Conservation (phyloP, 2,329 filamentous ascomycete species). For the Orbilia blumenaviensis region DNA sequence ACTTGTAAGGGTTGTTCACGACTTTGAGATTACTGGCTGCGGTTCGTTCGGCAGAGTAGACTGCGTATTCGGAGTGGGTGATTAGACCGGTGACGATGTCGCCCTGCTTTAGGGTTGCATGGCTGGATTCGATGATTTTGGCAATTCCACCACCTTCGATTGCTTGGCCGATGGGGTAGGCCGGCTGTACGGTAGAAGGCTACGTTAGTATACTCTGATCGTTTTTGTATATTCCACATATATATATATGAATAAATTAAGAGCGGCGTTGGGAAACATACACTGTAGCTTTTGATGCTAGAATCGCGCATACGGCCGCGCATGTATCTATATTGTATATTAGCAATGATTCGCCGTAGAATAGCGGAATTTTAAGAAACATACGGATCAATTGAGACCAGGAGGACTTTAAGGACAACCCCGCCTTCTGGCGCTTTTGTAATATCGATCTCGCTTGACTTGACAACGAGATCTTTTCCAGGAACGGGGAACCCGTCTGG, state of each 20-base stretch:
- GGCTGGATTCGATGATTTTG: conserved; percentile 76
- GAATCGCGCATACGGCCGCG: conserved; percentile 78
- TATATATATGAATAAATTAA: no score
- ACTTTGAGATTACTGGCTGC: conserved; percentile 63
- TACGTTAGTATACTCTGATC: not conserved
- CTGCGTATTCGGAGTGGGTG: conserved; percentile 75
- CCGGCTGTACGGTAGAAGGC: conserved; percentile 58
- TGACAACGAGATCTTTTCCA: conserved; percentile 75
- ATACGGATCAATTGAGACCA: conserved; percentile 77
- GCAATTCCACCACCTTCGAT: conserved; percentile 72
- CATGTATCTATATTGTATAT: conserved; percentile 67
- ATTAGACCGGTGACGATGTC: conserved; percentile 69
- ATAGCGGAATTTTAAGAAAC: not conserved
- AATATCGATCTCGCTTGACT: conserved; percentile 74
- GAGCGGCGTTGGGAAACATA: not conserved
- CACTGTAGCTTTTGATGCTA: conserved; percentile 71
- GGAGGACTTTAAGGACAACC: conserved; percentile 74
- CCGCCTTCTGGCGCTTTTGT: conserved; percentile 71
- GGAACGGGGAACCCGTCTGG: conserved; percentile 67
- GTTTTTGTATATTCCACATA: no score
- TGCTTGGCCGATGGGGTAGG: conserved; percentile 71
- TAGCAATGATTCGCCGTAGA: not conserved
- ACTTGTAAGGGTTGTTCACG: conserved; percentile 74
- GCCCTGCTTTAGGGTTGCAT: conserved; percentile 70
- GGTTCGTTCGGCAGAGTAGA: conserved; percentile 65